Evolutionary conservation across 441 rosid species (phyloP).

Genomic region (Codiaeum variegatum): DNA sequence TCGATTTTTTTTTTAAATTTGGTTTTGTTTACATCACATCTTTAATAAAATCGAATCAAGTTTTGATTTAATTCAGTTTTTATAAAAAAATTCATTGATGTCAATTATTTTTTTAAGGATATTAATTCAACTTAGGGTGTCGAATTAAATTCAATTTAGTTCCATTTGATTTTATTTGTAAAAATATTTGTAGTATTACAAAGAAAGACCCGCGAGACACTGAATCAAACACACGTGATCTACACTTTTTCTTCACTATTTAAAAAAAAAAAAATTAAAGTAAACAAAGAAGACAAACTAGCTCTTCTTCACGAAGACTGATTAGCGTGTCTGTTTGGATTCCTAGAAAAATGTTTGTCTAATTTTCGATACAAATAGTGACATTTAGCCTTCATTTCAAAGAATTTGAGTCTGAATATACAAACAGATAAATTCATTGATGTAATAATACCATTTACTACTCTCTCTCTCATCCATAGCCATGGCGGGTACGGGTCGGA

Average conservation of each 20-base stretch:
- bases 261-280: neutral
- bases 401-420: neutral
- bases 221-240: neutral
- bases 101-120: no score
- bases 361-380: neutral
- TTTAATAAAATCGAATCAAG: no score
- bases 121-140: no score
- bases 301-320: slow-evolving; percentile 9
- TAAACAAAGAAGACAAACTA: neutral
- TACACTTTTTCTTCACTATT: no score
- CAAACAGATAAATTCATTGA: neutral
- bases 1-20: no score
- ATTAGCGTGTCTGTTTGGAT: neutral
- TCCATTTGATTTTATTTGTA: no score
- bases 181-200: no score
- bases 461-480: neutral
- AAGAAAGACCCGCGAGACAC: neutral
- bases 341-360: neutral
- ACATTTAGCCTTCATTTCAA: no score
- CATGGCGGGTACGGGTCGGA: slow-evolving; percentile 61
- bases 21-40: no score
- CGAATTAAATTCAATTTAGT: no score
- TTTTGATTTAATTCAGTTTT: no score
- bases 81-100: no score
- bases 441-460: neutral